phyloP scores from a whole-genome alignment of 495 filamentous ascomycete species.

The Penicillium flavigenum region DNA sequence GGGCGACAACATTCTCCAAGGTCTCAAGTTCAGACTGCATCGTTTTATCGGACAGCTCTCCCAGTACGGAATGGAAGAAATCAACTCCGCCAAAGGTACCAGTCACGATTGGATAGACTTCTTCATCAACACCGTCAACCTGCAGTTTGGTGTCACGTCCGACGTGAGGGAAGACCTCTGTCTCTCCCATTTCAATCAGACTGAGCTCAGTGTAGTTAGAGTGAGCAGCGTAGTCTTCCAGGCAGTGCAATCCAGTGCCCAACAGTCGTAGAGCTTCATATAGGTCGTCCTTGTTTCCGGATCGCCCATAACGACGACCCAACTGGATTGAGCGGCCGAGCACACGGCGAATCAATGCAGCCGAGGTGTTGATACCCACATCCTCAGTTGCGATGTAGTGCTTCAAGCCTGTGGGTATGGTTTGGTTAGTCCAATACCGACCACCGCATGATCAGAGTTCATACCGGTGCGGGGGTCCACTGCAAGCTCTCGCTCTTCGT shows the following conservation, averaged over 20 bases:
- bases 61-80: slow-evolving; percentile 81
- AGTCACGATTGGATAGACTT: slow-evolving; percentile 77
- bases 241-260: slow-evolving; percentile 82
- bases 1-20: slow-evolving; percentile 70
- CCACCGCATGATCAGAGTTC: slow-evolving; percentile 1
- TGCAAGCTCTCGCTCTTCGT: slow-evolving; percentile 73
- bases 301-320: slow-evolving; percentile 64
- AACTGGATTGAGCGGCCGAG: slow-evolving; percentile 71
- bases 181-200: slow-evolving; percentile 79
- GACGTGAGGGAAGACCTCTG: slow-evolving; percentile 79
- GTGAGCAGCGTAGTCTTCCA: slow-evolving; percentile 92
- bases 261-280: slow-evolving; percentile 82
- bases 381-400: slow-evolving; percentile 87
- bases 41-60: slow-evolving; percentile 84
- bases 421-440: slow-evolving; percentile 6
- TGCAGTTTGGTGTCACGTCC: slow-evolving; percentile 65
- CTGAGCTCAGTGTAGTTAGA: slow-evolving; percentile 88
- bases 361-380: slow-evolving; percentile 70
- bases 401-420: slow-evolving; percentile 65
- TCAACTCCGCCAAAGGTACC: slow-evolving; percentile 93
- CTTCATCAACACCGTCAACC: slow-evolving; percentile 59
- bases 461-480: slow-evolving; percentile 66
- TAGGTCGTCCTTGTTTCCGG: slow-evolving; percentile 65
- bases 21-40: slow-evolving; percentile 83
- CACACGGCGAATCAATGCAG: slow-evolving; percentile 67